Conservation (phyloP, 1,139 yeast species). For the Hemisphaericaspora xylanilytica region DNA sequence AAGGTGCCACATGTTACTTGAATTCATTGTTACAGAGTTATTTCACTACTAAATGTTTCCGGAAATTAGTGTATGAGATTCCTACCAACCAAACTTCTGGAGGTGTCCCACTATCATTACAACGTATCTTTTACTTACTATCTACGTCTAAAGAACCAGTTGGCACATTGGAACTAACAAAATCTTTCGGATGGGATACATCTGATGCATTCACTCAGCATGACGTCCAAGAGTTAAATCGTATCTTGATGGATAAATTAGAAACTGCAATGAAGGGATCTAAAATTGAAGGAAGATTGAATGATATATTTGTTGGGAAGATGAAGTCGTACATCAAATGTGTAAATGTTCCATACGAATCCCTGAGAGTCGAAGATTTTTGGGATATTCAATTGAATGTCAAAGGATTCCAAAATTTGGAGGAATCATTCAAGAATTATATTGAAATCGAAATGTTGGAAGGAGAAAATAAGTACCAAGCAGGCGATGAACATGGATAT, state of each 20-base stretch:
- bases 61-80: conserved; percentile 83
- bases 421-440: conserved; percentile 79
- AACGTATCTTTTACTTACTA: conserved; percentile 78
- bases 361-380: conserved; percentile 88
- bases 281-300: conserved; percentile 72
- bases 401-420: conserved; percentile 69
- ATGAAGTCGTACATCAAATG: conserved; percentile 95
- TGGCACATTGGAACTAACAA: conserved; percentile 82
- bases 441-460: conserved; percentile 84
- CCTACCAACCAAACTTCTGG: conserved; percentile 58
- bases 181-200: conserved; percentile 96
- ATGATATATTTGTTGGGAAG: conserved; percentile 88
- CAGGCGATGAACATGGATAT: conserved; percentile 78
- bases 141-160: conserved; percentile 73
- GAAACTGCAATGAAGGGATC: conserved; percentile 94
- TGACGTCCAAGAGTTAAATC: conserved; percentile 93
- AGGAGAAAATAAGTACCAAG: conserved; percentile 95
- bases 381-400: conserved; percentile 98
- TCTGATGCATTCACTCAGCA: conserved; percentile 96
- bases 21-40: conserved; percentile 90
- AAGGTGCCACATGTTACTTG: conserved; percentile 96
- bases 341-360: conserved; percentile 91
- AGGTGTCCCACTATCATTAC: conserved; percentile 75
- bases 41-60: conserved; percentile 77
- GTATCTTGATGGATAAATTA: conserved; percentile 91